phyloP scores from a whole-genome alignment of 371 early-diverging fungal genomes.

The Funneliformis caledonium region DNA sequence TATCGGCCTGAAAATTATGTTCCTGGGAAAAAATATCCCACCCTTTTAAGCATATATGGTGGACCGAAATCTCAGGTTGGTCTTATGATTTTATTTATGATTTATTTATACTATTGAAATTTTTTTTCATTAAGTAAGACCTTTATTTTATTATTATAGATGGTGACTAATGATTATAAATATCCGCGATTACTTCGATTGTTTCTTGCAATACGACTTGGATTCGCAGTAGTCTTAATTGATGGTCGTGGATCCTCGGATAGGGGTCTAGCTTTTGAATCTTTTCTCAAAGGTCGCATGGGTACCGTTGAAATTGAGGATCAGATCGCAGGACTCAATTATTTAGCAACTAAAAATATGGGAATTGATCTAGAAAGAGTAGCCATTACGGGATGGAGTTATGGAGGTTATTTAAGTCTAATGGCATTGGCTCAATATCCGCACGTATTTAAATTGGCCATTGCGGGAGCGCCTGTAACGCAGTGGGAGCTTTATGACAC shows the following conservation, averaged over 20 bases:
- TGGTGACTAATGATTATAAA: constrained; percentile 76
- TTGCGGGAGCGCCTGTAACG: constrained; percentile 83
- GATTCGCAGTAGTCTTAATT: constrained; percentile 73
- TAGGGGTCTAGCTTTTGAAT: constrained; percentile 73
- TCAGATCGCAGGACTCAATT: constrained; percentile 68
- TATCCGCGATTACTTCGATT: constrained; percentile 67
- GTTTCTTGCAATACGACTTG: constrained; percentile 65
- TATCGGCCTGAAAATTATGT: constrained; percentile 63
- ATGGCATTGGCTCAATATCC: constrained; percentile 72
- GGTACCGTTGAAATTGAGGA: constrained; percentile 73
- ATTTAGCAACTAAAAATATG: constrained; percentile 56
- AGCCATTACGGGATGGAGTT: constrained; percentile 75
- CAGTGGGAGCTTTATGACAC: constrained; percentile 77
- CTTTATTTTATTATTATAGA: constrained; percentile 39
- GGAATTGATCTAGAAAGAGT: constrained; percentile 64
- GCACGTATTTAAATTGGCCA: constrained; percentile 66
- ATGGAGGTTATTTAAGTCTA: constrained; percentile 75
- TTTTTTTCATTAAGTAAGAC: background rate
- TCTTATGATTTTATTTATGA: background rate
- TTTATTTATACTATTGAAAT: constrained; percentile 33
- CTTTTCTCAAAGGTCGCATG: constrained; percentile 56
- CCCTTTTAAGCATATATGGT: constrained; percentile 65
- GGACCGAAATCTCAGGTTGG: constrained; percentile 64
- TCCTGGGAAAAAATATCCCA: constrained; percentile 59
- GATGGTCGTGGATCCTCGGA: constrained; percentile 79